phyloP scores from a whole-genome alignment of 305 asterid genomes.

The Andrographis paniculata region DNA sequence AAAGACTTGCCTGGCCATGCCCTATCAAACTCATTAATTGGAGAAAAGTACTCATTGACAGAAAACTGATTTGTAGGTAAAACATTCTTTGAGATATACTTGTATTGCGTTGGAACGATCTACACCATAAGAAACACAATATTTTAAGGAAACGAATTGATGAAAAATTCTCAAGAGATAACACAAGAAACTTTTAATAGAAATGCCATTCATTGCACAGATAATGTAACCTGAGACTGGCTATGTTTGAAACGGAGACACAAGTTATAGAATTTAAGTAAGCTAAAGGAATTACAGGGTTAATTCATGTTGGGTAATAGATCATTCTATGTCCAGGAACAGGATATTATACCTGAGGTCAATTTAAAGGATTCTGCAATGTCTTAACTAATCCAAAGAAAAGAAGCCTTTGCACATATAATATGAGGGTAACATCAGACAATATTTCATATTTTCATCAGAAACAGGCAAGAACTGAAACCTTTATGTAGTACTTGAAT shows the following conservation, averaged over 20 bases:
- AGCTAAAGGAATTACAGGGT: too few species aligned
- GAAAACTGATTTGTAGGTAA: constrained; percentile 96
- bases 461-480: constrained; percentile 23
- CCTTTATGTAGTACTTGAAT: constrained; percentile 98
- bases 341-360: background rate
- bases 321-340: constrained; percentile 10
- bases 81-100: constrained; percentile 73
- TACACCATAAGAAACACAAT: constrained; percentile 25
- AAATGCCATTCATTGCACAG: too few species aligned
- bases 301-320: too few species aligned
- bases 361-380: constrained; percentile 8
- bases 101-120: constrained; percentile 98
- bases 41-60: constrained; percentile 89
- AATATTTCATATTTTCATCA: constrained; percentile 7
- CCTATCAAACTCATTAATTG: constrained; percentile 62
- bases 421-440: background rate
- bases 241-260: too few species aligned
- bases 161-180: too few species aligned
- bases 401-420: constrained; percentile 6
- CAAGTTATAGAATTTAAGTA: too few species aligned
- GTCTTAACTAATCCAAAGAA: constrained; percentile 12
- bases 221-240: too few species aligned
- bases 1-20: constrained; percentile 82
- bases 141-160: constrained; percentile 13
- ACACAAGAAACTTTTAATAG: too few species aligned